Evolutionary conservation across 78 protist genomes (phyloP).

Genomic region (Isochrysis galbana): DNA sequence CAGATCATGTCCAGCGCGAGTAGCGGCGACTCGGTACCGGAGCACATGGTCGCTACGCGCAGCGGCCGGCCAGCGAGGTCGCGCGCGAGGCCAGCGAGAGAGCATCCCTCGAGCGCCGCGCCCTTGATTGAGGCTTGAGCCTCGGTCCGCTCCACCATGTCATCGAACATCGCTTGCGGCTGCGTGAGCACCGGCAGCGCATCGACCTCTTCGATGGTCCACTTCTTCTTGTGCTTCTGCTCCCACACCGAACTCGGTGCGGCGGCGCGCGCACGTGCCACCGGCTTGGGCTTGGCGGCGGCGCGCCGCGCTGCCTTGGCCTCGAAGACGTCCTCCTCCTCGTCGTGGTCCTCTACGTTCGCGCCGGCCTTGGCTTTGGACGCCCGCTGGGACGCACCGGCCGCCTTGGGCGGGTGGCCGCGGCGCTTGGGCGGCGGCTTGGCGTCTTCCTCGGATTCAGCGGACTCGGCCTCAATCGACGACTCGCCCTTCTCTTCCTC

Average conservation of each 20-base stretch:
- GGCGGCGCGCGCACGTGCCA: not conserved
- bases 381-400: not conserved
- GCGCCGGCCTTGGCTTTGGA: not conserved
- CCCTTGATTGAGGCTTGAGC: not conserved
- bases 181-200: not conserved
- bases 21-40: slow-evolving; percentile 51
- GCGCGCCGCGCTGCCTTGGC: not conserved
- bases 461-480: too few species aligned
- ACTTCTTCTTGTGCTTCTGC: not conserved
- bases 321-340: not conserved
- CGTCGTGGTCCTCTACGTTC: not conserved
- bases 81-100: not conserved
- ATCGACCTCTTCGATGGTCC: not conserved
- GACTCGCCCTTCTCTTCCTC: too few species aligned
- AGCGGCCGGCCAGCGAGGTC: not conserved
- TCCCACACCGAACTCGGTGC: not conserved
- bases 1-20: slow-evolving; percentile 46
- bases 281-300: not conserved
- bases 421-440: not conserved
- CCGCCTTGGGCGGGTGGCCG: not conserved
- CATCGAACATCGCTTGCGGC: slow-evolving; percentile 39
- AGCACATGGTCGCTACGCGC: slow-evolving; percentile 46
- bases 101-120: not conserved
- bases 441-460: too few species aligned
- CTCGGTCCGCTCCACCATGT: slow-evolving; percentile 20